These are phyloP conservation scores for Planoprotostelium fungivorum DNA, from an alignment of 78 protist genomes.

Conservation along the genomic window DNA sequence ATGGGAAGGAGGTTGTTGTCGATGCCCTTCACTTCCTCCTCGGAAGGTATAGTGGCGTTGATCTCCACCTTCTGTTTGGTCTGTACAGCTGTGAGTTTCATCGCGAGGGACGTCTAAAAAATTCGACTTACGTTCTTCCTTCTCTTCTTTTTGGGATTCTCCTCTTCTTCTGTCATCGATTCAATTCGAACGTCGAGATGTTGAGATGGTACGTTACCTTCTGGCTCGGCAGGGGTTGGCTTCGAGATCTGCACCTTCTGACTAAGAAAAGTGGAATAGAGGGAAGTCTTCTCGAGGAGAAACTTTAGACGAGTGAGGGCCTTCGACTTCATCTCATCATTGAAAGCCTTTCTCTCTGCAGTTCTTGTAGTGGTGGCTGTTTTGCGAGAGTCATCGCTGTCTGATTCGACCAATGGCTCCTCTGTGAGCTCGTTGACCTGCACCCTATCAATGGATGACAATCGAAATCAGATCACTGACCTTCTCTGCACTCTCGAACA, in stretches of 20 bases:
- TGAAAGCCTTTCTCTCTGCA: background rate
- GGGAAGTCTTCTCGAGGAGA: constrained; percentile 48
- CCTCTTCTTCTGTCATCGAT: background rate
- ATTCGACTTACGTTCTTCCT: constrained; percentile 49
- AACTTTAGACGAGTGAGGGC: constrained; percentile 31
- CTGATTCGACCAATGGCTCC: too few species aligned
- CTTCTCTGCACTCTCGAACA: too few species aligned
- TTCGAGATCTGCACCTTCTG: too few species aligned
- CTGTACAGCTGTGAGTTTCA: too few species aligned
- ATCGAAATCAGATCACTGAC: too few species aligned
- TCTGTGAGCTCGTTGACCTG: too few species aligned
- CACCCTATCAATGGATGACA: too few species aligned
- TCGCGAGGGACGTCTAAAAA: too few species aligned
- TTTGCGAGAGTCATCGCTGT: too few species aligned
- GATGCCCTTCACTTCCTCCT: background rate
- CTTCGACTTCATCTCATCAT: background rate
- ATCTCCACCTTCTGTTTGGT: background rate
- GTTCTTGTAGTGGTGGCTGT: too few species aligned
- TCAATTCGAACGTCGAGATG: background rate
- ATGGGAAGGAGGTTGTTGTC: background rate
- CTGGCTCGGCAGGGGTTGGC: background rate
- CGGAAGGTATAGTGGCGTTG: background rate
- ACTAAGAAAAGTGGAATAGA: constrained; percentile 24
- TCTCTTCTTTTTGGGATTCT: constrained; percentile 29
- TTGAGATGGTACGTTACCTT: too few species aligned